Base-by-base conservation (phyloP, 495 filamentous ascomycete species). In the Pyrenula massariospora region DNA sequence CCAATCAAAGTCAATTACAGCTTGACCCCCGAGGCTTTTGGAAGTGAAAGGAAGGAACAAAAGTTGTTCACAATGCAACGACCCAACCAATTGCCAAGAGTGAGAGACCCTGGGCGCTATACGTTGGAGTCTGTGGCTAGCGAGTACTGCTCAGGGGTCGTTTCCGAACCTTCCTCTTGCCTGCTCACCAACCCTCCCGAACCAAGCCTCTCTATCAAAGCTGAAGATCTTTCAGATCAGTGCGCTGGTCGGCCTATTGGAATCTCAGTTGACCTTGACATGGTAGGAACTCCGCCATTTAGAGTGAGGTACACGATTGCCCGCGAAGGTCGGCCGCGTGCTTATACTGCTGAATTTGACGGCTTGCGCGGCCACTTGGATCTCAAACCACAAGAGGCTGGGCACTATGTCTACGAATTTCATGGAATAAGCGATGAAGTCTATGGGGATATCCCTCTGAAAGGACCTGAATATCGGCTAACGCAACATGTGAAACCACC, bases 231-330 rank as follows among this genome's bases (percentile, higher is more conserved):
- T 25, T 84, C 85, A 47, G 93, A 97, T 65, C 95, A 92, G 61
- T 98, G 93, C 68, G 92, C 91, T 47, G 88, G 90, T 52, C 95
- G 88, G 62, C 88, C 92, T 0, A 86, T 98, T 59, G 93, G 93
- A 22, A 76, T 97, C 42, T 77, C 84, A 11, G 88, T 98, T 22
- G 87, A 91, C 61, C 70, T 97, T 49, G 88, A 96, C 59, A 70
- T 98, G 48, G 84, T 88, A 22, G 93, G 93, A 25, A 94, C 91
- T 0, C 93, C 93, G 54, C 90, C 90, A 3, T 98, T 97, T 71
- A 70, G 74, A 8, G 73, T 98, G 22, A 70, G 71, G 2, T 97
- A 95, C 63, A 80, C 80, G 24, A 74, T 88, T 50, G 79, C 84
- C 50, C 74, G 73, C 58, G 77, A 78, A 22, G 82, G 84, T 52